phyloP scores from a whole-genome alignment of 176 grass and related monocot genomes.

The Oryza australiensis region DNA sequence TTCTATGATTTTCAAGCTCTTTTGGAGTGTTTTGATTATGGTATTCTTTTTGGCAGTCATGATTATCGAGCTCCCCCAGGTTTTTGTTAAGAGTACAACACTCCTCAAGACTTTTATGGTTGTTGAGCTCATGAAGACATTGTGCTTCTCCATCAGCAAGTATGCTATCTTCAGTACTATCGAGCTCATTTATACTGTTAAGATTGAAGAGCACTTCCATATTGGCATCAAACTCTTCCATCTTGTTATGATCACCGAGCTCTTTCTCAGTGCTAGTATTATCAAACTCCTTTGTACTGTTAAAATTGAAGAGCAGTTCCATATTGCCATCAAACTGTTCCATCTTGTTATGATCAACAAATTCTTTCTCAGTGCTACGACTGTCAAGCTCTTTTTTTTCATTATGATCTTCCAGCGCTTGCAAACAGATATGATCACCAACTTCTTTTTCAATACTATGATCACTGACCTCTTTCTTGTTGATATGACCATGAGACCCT shows the following conservation, averaged over 20 bases:
- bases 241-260: background rate
- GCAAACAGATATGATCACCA: constrained; percentile 2
- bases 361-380: constrained; percentile 16
- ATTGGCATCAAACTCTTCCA: constrained; percentile 25
- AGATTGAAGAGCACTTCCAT: background rate
- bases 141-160: constrained; percentile 23
- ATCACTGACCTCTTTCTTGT: constrained; percentile 9
- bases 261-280: constrained; percentile 21
- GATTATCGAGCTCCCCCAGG: constrained; percentile 13
- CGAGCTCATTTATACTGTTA: constrained; percentile 15
- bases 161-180: constrained; percentile 22
- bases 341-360: background rate
- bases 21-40: background rate
- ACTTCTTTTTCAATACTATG: constrained; percentile 26
- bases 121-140: constrained; percentile 11
- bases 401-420: constrained; percentile 28
- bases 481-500: constrained; percentile 26
- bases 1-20: background rate
- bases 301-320: background rate
- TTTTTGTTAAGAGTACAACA: background rate
- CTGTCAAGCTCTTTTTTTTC: constrained; percentile 16
- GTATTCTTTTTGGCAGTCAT: constrained; percentile 25
- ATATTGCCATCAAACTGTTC: constrained; percentile 19
- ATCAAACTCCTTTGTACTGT: background rate
- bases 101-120: constrained; percentile 2